Base-by-base conservation (phyloP, 495 filamentous ascomycete genomes). In the Penicillium fimorum region DNA sequence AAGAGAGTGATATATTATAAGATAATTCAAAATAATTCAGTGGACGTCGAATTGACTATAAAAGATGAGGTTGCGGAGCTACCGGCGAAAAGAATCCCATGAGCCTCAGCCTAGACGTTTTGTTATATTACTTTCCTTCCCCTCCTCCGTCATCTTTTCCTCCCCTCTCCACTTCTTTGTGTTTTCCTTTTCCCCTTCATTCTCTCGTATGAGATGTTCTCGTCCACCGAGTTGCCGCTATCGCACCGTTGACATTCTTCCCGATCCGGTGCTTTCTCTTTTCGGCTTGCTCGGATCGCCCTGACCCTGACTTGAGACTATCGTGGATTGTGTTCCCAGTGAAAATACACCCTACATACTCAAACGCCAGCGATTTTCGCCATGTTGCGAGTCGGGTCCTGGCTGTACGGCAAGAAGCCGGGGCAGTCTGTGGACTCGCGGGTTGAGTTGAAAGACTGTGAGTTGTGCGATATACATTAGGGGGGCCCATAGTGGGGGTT, bases 391-490 rank as follows among this genome's bases (percentile, higher is more conserved):
- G 66, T 82, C 50, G 77, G 79, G 54, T 81, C 81, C 50, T 85
- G 82, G 83, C 67, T 88, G 15, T 78, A 79, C 55, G 76, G 76
- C 62, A 78, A 78, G 56, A 83, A 78, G 74, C 74, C 72, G 24
- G 72, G 79, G 3, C 79, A 81, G 68, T 86, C 81, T 24, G 59
- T 88, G 53, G 82, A 81, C 66, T 77, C 83, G 47, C 58, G 80
- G 42, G 75, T 79, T 45, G 86, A 89, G 67, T 70, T 80, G 33
- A 76, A 82, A 59, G 77, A 86, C 64, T 78, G 84, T 87, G 71
- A 59, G 79, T 76, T 47, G 22, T 49, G 38, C 20, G 49, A 47
- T 32, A 25, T 47, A 47, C 11, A 30, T 18, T 20, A 7, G 3
- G 11, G 27, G 12, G 20, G 29, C 5, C 6, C 29, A 33, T 40